These are phyloP conservation scores for Sparassis latifolia DNA, from an alignment of 1,284 basidiomycete species.

Conservation along the genomic window DNA sequence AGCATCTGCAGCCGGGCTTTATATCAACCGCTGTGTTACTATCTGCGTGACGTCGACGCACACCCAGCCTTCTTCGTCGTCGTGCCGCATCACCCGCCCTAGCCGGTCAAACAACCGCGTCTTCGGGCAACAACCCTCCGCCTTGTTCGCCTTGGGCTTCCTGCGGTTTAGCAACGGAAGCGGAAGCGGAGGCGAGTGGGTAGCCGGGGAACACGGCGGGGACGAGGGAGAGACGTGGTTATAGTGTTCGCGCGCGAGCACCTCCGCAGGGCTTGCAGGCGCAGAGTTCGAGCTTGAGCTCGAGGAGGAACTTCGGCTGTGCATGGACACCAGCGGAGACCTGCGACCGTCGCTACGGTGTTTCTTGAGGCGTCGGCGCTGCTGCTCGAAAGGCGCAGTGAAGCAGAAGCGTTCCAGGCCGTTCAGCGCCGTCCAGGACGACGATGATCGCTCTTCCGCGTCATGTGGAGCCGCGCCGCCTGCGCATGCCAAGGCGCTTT, in stretches of 20 bases:
- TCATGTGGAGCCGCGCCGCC: constrained; percentile 5
- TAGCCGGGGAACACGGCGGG: constrained; percentile 4
- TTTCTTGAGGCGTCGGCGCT: constrained; percentile 19
- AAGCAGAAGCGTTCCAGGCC: constrained; percentile 16
- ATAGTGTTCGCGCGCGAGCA: constrained; percentile 25
- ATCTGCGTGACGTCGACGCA: constrained; percentile 34
- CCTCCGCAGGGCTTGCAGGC: constrained; percentile 23
- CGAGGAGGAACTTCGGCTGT: too few species aligned
- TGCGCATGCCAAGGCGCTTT: background rate
- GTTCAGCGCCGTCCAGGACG: constrained; percentile 17
- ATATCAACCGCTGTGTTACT: constrained; percentile 22
- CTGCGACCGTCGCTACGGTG: constrained; percentile 7
- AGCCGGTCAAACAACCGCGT: constrained; percentile 20
- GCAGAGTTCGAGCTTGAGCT: constrained; percentile 4
- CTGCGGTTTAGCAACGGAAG: constrained; percentile 4
- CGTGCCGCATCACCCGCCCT: constrained; percentile 15
- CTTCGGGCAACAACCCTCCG: constrained; percentile 2
- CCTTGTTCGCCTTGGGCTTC: constrained; percentile 13
- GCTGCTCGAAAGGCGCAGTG: constrained; percentile 14
- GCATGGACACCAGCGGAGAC: too few species aligned
- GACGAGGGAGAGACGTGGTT: constrained; percentile 19
- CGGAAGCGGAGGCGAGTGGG: background rate
- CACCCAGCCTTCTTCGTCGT: constrained; percentile 32
- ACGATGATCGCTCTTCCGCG: constrained; percentile 5
- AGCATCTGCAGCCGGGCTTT: background rate